These are phyloP conservation scores for Ophiocordyceps camponoti-leonardi DNA, from an alignment of 2,329 filamentous ascomycete species.

Conservation along the genomic window DNA sequence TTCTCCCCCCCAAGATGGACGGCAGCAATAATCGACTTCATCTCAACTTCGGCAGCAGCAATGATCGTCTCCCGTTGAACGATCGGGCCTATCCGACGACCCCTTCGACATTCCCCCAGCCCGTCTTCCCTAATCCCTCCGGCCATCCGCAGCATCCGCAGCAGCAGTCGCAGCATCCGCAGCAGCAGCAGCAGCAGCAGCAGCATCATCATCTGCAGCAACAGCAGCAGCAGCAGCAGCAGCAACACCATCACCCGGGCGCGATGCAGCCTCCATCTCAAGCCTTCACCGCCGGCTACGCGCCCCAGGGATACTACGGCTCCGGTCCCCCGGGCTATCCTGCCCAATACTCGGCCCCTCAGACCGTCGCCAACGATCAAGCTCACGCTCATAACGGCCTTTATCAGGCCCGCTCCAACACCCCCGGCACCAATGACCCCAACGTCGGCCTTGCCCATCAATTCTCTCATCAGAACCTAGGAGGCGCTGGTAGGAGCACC, in stretches of 20 bases:
- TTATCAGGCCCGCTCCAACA: slow-evolving; percentile 36
- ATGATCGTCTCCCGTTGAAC: slow-evolving; percentile 42
- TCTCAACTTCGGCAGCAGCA: slow-evolving; percentile 50
- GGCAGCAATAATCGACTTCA: slow-evolving; percentile 43
- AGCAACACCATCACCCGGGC: slow-evolving; percentile 12
- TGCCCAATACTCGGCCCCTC: slow-evolving; percentile 18
- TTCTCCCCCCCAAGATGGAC: slow-evolving; percentile 21
- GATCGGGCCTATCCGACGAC: slow-evolving; percentile 70
- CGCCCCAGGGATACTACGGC: slow-evolving; percentile 39
- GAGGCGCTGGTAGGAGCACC: slow-evolving; percentile 45
- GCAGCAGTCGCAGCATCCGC: slow-evolving; percentile 21
- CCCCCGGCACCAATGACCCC: slow-evolving; percentile 55
- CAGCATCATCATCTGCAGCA: slow-evolving; percentile 20
- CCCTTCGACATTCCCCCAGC: slow-evolving; percentile 90
- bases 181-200: slow-evolving; percentile 16
- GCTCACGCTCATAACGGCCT: slow-evolving; percentile 26
- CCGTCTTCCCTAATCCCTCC: slow-evolving; percentile 38
- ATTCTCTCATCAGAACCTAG: slow-evolving; percentile 90
- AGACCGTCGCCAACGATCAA: slow-evolving; percentile 27
- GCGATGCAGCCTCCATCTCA: slow-evolving; percentile 13
- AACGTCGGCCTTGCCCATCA: slow-evolving; percentile 88
- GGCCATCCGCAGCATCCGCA: slow-evolving; percentile 21
- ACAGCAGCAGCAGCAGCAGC: slow-evolving; percentile 20
- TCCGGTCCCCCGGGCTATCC: slow-evolving; percentile 42
- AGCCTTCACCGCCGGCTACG: slow-evolving; percentile 29